phyloP scores from a whole-genome alignment of 306 rosid species.

The Quercus alba region DNA sequence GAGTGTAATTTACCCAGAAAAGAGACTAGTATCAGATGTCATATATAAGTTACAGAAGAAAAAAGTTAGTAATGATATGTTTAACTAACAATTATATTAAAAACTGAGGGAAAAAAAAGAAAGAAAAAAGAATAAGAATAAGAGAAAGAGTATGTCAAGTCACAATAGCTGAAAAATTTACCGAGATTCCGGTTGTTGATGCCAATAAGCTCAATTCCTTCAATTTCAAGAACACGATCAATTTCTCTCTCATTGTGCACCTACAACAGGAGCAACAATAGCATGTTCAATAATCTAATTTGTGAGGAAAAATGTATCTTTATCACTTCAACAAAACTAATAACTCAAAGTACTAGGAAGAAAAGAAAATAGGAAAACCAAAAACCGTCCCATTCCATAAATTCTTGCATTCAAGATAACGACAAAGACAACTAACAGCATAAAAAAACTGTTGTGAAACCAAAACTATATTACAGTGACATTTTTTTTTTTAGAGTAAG shows the following conservation, averaged over 20 bases:
- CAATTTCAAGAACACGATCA: slow-evolving; percentile 89
- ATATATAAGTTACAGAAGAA: not conserved
- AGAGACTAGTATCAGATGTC: not conserved
- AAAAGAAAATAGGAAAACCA: slow-evolving; percentile 2
- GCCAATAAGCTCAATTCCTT: slow-evolving; percentile 88
- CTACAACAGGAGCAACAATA: slow-evolving; percentile 32
- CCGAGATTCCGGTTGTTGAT: slow-evolving; percentile 97
- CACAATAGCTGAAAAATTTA: slow-evolving; percentile 9
- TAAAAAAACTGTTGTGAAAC: not conserved
- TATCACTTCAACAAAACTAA: not conserved
- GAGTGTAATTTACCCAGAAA: too few species aligned
- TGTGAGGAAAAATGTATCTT: not conserved
- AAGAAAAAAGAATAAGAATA: not conserved
- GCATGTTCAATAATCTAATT: not conserved
- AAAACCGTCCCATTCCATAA: not conserved
- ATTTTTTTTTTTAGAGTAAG: too few species aligned
- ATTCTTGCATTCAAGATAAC: not conserved
- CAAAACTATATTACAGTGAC: not conserved
- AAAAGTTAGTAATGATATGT: not conserved
- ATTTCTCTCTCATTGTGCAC: slow-evolving; percentile 92
- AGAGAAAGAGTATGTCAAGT: not conserved
- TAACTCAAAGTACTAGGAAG: not conserved
- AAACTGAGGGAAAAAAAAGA: not conserved
- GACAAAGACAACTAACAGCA: not conserved
- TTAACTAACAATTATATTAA: not conserved